Evolutionary conservation across 768 basidiomycete genomes (phyloP), one percentile per base, ranked within the genome.

Genomic region (Termitomyces bulborhizus): DNA sequence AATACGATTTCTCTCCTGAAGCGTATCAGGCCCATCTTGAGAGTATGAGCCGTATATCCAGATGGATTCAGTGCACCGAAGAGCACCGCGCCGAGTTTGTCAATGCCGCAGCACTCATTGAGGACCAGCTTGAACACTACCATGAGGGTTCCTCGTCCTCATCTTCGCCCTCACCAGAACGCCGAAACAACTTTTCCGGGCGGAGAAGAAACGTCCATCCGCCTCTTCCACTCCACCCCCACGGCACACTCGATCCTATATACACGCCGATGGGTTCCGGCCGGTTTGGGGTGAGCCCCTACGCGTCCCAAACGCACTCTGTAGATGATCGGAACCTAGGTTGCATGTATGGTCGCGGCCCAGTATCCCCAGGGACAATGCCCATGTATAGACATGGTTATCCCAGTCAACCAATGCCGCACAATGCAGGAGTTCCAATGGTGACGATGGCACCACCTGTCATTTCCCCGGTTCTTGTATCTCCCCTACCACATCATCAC

Each of bases 1-100:
- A 65, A 55, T 65, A 63, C 46, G 63, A 63, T 52, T 65, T 60
- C 52, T 63, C 63, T 46, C 64, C 62, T 26, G 62, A 65, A 46
- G 62, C 64, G 3, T 59, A 60, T 41, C 60, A 61, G 40, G 56
- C 55, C 40, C 54, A 58, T 36, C 54, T 63, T 18, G 58, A 53
- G 8, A 65, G 57, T 53, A 65, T 65, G 64, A 41, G 53, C 12
- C 53, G 62, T 24, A 59, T 65, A 31, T 60, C 58, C 4, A 58
- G 37, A 48, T 65, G 64, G 62, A 60, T 63, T 4, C 60, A 61
- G 39, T 40, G 54, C 29, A 63, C 62, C 7, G 64, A 65, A 50
- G 57, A 56, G 1, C 41, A 61, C 37, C 58, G 64, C 29, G 42
- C 53, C 13, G 54, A 60, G 32, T 65, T 61, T 49, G 46, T 26